Percentiles rank a stretch among this genome's conserved stretches.
Conservation (phyloP, 352 stramenopile species). For the Pythium phragmitis region DNA sequence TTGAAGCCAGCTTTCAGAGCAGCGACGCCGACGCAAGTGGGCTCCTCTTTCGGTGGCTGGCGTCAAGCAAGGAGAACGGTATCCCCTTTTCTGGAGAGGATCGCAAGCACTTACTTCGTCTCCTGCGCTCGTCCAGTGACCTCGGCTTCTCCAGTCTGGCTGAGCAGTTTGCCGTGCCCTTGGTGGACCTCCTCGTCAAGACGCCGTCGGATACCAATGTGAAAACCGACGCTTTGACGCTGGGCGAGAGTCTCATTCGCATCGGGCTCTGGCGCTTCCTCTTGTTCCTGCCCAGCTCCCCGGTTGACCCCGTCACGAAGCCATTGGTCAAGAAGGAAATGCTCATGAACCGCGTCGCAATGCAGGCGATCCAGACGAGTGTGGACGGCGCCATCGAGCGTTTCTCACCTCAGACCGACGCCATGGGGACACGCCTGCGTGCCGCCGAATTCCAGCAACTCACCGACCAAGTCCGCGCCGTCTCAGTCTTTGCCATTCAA, state of each 20-base stretch:
- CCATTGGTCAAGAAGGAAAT: conserved; percentile 93
- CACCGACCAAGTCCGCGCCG: conserved; percentile 20
- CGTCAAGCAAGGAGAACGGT: background rate
- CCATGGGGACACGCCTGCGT: conserved; percentile 15
- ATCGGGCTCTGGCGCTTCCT: conserved; percentile 93
- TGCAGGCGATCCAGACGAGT: conserved; percentile 59
- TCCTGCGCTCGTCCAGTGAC: conserved; percentile 24
- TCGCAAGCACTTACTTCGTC: conserved; percentile 18
- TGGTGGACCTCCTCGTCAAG: conserved; percentile 11
- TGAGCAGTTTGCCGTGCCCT: conserved; percentile 16
- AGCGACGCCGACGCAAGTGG: background rate
- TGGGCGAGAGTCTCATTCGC: conserved; percentile 85
- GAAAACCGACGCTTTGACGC: conserved; percentile 4
- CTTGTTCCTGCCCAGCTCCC: conserved; percentile 92
- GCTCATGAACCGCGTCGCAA: conserved; percentile 85
- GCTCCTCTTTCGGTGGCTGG: conserved; percentile 18
- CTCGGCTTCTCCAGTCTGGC: conserved; percentile 14
- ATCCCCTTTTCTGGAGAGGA: conserved; percentile 9
- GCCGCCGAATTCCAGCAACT: conserved; percentile 6
- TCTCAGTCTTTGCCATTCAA: conserved; percentile 30
- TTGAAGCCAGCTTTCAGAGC: conserved; percentile 17
- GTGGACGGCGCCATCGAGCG: conserved; percentile 60
- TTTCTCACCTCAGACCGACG: conserved; percentile 41
- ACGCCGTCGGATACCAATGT: background rate
- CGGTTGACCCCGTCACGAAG: conserved; percentile 95